phyloP scores from a whole-genome alignment of 805 yeast genomes.

The Alloascoidea hylecoeti region DNA sequence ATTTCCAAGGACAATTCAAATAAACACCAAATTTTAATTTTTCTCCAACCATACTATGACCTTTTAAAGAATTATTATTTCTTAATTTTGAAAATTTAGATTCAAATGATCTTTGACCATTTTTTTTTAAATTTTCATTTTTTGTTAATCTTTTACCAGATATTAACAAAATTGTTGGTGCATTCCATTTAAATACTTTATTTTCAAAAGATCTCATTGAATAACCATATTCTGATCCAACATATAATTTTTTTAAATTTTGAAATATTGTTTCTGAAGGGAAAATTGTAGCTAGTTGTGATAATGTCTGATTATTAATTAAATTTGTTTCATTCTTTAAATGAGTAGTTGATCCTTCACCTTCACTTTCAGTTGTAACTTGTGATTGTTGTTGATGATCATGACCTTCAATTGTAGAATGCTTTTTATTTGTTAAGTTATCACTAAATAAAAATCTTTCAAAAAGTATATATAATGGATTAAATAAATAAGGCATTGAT shows the following conservation, averaged over 20 bases:
- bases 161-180: slow-evolving; percentile 63
- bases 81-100: slow-evolving; percentile 10
- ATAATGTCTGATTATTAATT: slow-evolving; percentile 10
- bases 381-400: neutral
- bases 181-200: slow-evolving; percentile 79
- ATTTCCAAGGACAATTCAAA: slow-evolving; percentile 62
- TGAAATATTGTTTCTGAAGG: slow-evolving; percentile 26
- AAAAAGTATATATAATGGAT: neutral
- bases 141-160: slow-evolving; percentile 41
- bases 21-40: slow-evolving; percentile 46
- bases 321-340: neutral
- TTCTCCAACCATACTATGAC: too few relatives aligned
- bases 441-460: neutral
- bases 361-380: neutral
- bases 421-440: neutral
- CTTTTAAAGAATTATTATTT: slow-evolving; percentile 12
- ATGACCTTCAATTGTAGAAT: neutral
- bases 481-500: neutral
- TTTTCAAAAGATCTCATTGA: slow-evolving; percentile 80
- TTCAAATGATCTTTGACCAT: slow-evolving; percentile 11
- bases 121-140: neutral
- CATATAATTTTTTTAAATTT: slow-evolving; percentile 45
- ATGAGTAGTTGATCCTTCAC: neutral
- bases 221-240: slow-evolving; percentile 70
- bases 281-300: slow-evolving; percentile 23